phyloP scores from a whole-genome alignment of 2,329 filamentous ascomycete genomes.

The Hypomyces rosellus region DNA sequence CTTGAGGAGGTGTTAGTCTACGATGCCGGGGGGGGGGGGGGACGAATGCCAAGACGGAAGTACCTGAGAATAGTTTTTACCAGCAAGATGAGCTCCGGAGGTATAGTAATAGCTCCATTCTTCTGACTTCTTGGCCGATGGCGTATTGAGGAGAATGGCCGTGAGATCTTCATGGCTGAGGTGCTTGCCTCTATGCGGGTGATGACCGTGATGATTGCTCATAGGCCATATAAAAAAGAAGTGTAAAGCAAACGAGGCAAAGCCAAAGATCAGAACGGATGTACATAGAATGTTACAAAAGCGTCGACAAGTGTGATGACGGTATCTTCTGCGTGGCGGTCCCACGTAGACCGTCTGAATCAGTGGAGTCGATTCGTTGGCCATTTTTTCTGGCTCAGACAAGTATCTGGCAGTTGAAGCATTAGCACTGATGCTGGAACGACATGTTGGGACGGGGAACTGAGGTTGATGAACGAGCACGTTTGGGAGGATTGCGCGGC shows the following conservation, averaged over 20 bases:
- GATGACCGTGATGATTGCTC: slow-evolving; percentile 21
- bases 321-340: slow-evolving; percentile 47
- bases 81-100: slow-evolving; percentile 66
- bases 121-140: slow-evolving; percentile 48
- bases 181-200: not conserved
- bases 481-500: not conserved
- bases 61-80: slow-evolving; percentile 69
- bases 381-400: slow-evolving; percentile 26
- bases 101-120: slow-evolving; percentile 79
- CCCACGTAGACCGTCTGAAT: slow-evolving; percentile 56
- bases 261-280: slow-evolving; percentile 46
- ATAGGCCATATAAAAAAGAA: slow-evolving; percentile 36
- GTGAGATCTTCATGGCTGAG: slow-evolving; percentile 37
- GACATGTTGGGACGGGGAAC: not conserved
- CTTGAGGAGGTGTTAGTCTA: slow-evolving; percentile 25
- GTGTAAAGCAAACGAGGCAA: slow-evolving; percentile 44
- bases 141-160: slow-evolving; percentile 51
- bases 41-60: not conserved
- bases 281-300: slow-evolving; percentile 58
- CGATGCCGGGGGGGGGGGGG: too few species aligned
- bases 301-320: slow-evolving; percentile 55
- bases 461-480: not conserved
- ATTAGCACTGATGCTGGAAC: not conserved
- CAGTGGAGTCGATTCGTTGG: slow-evolving; percentile 57
- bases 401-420: slow-evolving; percentile 9